Evolutionary conservation across 2,329 filamentous ascomycete species (phyloP).

Genomic region (Talaromyces sp.): DNA sequence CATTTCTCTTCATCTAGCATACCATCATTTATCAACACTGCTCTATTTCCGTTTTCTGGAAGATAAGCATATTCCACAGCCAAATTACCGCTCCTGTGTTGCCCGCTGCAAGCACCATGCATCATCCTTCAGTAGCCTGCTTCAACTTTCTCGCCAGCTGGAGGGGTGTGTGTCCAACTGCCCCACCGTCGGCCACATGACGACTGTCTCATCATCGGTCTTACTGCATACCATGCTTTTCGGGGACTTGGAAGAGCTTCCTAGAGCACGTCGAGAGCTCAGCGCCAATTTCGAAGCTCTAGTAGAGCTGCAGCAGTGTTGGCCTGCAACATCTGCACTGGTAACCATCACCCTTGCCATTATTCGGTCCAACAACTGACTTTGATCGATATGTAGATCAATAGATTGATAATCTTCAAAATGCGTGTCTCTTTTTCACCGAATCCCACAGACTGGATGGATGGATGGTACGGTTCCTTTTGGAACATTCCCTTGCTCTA

Average conservation of each 20-base stretch:
- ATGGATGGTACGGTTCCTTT: constrained; percentile 6
- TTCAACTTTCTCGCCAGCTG: neutral
- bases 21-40: neutral
- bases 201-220: neutral
- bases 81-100: neutral
- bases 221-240: neutral
- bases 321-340: neutral
- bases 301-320: neutral
- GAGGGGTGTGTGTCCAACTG: neutral
- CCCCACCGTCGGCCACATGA: neutral
- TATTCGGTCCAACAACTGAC: neutral
- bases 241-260: neutral
- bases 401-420: constrained; percentile 1
- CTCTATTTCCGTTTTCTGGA: constrained; percentile 1
- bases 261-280: neutral
- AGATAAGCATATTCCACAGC: neutral
- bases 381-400: neutral
- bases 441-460: constrained; percentile 3
- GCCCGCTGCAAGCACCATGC: neutral
- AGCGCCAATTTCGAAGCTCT: constrained; percentile 1
- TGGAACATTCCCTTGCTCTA: neutral
- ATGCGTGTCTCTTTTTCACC: neutral
- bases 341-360: neutral
- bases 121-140: neutral
- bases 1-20: neutral